Evolutionary conservation across 176 grass and related monocot species (phyloP).

Genomic region (Eleusine coracana): DNA sequence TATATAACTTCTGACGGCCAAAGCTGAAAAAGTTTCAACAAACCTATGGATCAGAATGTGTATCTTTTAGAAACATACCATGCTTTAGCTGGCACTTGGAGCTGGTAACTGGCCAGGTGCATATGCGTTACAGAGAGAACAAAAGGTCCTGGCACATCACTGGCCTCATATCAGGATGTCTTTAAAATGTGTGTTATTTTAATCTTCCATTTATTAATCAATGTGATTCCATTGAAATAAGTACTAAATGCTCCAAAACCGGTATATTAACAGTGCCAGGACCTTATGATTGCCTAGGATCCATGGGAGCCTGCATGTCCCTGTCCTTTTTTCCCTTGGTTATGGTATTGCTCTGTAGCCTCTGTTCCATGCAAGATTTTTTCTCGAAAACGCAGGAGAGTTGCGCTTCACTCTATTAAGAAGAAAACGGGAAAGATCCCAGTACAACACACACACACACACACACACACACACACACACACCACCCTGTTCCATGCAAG

Average conservation of each 20-base stretch:
- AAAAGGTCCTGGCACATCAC: no score
- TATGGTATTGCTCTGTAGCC: not conserved
- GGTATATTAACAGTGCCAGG: not conserved
- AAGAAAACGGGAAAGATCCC: no score
- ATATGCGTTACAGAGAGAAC: not conserved
- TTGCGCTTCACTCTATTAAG: no score
- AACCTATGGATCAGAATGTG: not conserved
- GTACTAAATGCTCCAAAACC: not conserved
- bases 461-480: no score
- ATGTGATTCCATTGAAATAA: not conserved
- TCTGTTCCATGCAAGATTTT: not conserved
- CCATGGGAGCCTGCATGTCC: not conserved
- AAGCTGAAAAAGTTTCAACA: not conserved
- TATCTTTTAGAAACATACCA: not conserved
- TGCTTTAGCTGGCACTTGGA: not conserved
- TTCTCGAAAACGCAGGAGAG: no score
- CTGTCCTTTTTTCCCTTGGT: not conserved
- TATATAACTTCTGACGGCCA: not conserved
- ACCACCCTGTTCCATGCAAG: not conserved
- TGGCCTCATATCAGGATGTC: not conserved
- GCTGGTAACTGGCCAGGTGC: not conserved
- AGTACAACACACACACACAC: no score
- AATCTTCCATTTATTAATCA: not conserved
- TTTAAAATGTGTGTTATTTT: constrained; percentile 1
- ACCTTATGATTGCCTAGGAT: not conserved